phyloP scores from a whole-genome alignment of 1,139 yeast species.

The Geotrichum candidum region DNA sequence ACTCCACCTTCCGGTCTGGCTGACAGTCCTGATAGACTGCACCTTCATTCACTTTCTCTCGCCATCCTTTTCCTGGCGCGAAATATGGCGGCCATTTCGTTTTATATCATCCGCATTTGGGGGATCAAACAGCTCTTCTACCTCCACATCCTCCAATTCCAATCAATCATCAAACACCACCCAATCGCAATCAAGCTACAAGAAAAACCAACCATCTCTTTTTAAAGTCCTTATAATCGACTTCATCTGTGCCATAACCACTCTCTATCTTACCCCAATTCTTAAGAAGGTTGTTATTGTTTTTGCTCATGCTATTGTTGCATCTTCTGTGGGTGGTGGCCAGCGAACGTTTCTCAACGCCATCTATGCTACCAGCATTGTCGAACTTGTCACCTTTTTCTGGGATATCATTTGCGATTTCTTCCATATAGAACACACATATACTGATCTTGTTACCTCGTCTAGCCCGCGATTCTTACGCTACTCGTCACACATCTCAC shows the following conservation, averaged over 20 bases:
- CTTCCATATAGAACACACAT: slow-evolving; percentile 10
- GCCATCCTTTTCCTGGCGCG: slow-evolving; percentile 13
- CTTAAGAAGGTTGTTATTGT: slow-evolving; percentile 26
- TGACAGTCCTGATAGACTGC: slow-evolving; percentile 28
- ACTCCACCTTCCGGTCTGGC: slow-evolving; percentile 28
- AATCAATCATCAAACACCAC: not conserved
- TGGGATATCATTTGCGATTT: slow-evolving; percentile 21
- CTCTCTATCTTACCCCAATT: slow-evolving; percentile 27
- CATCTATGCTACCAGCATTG: slow-evolving; percentile 30
- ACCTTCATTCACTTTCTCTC: slow-evolving; percentile 27
- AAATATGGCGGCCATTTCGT: slow-evolving; percentile 1
- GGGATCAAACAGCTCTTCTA: not conserved
- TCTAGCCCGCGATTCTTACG: slow-evolving; percentile 3
- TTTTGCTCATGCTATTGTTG: slow-evolving; percentile 36
- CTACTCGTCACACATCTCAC: not conserved
- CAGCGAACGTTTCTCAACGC: slow-evolving; percentile 30
- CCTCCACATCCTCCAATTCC: slow-evolving; percentile 3
- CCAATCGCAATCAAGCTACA: slow-evolving; percentile 5
- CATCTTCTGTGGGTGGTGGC: slow-evolving; percentile 35
- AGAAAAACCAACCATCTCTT: slow-evolving; percentile 9
- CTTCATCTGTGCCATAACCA: slow-evolving; percentile 23
- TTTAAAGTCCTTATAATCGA: slow-evolving; percentile 23
- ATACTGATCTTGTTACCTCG: slow-evolving; percentile 8
- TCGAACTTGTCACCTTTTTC: slow-evolving; percentile 26
- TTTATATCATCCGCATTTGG: not conserved